Conservation (phyloP, 345 rosid species). For the Murraya koenigii region DNA sequence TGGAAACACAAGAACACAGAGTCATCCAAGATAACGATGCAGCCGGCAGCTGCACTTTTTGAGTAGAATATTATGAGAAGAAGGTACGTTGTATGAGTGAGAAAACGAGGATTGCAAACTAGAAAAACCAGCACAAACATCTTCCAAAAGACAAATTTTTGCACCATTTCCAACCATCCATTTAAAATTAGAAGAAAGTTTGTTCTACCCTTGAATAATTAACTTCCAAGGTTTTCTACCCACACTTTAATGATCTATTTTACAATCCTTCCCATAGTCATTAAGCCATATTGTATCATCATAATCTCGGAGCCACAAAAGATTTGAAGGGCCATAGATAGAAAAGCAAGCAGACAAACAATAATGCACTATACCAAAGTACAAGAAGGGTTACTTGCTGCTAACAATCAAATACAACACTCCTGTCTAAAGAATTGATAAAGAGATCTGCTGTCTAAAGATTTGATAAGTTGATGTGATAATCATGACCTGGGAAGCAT, state of each 20-base stretch:
- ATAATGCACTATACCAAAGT: slow-evolving; percentile 5
- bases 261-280: not conserved
- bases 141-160: not conserved
- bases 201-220: not conserved
- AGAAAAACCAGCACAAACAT: not conserved
- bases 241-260: not conserved
- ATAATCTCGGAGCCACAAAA: slow-evolving; percentile 2
- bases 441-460: not conserved
- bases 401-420: not conserved
- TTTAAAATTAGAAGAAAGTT: not conserved
- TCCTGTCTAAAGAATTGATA: not conserved
- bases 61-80: not conserved
- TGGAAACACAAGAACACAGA: not conserved
- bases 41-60: not conserved
- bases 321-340: not conserved
- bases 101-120: not conserved
- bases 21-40: not conserved
- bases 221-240: not conserved
- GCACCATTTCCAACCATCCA: not conserved
- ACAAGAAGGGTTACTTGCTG: not conserved
- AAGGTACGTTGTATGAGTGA: not conserved
- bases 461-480: not conserved
- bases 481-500: not conserved
- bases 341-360: not conserved
- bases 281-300: not conserved